Percentiles rank a stretch among this genome's conserved stretches.
Conservation (phyloP, 176 grass and related monocot genomes). For the Thinopyrum elongatum region DNA sequence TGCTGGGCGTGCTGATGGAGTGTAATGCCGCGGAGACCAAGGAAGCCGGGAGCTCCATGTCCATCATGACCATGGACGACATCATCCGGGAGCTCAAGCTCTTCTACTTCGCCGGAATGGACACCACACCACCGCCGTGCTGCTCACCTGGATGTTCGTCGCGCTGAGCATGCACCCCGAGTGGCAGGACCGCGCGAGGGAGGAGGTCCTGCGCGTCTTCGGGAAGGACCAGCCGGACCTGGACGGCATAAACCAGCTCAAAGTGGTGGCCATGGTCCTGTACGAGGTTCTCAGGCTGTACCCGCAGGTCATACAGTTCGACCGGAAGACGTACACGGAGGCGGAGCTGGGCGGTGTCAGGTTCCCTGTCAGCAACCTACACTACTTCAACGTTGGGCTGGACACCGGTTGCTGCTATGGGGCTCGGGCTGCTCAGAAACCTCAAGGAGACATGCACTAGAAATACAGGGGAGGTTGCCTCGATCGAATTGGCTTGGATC, state of each 20-base stretch:
- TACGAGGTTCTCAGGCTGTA: constrained; percentile 59
- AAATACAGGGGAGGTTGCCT: no score
- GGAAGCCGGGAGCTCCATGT: constrained; percentile 3
- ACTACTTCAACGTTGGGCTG: no score
- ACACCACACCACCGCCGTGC: constrained; percentile 55
- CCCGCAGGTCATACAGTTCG: constrained; percentile 25
- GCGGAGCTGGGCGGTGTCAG: constrained; percentile 42
- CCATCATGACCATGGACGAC: constrained; percentile 50
- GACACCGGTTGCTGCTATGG: no score
- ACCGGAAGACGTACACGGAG: constrained; percentile 20
- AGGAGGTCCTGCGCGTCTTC: constrained; percentile 49
- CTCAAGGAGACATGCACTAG: no score
- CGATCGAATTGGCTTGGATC: no score
- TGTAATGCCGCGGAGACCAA: constrained; percentile 20
- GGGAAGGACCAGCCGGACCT: constrained; percentile 26
- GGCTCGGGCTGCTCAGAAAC: no score
- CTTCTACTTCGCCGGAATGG: constrained; percentile 80
- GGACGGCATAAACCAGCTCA: constrained; percentile 40
- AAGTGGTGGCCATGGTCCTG: constrained; percentile 46
- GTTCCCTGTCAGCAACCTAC: no score
- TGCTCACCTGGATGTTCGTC: constrained; percentile 60
- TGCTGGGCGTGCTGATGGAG: constrained; percentile 53
- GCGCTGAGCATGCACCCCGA: constrained; percentile 49
- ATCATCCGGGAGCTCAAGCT: constrained; percentile 72
- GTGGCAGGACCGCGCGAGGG: constrained; percentile 58